These are phyloP conservation scores for Ilyonectria destructans DNA, from an alignment of 2,329 filamentous ascomycete species.

Conservation along the genomic window DNA sequence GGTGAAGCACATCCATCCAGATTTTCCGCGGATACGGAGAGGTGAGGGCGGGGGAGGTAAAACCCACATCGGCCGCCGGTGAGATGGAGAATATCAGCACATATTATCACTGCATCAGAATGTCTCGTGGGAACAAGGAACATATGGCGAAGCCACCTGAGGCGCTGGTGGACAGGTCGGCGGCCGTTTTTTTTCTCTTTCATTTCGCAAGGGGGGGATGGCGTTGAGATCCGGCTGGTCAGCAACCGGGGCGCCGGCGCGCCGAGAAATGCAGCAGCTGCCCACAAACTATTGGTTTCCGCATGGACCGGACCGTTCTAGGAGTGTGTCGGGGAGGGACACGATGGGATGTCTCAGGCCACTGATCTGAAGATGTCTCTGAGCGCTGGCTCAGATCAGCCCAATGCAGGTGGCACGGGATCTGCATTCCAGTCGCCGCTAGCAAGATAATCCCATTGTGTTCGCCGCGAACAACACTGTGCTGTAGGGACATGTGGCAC, in stretches of 20 bases:
- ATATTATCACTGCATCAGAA: not conserved
- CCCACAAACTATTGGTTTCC: slow-evolving; percentile 27
- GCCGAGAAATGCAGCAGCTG: slow-evolving; percentile 25
- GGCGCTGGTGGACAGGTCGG: slow-evolving; percentile 35
- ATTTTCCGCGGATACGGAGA: slow-evolving; percentile 28
- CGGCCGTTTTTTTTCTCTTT: slow-evolving; percentile 15
- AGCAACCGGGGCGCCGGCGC: slow-evolving; percentile 15
- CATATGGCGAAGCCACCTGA: slow-evolving; percentile 37
- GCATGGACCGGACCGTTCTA: slow-evolving; percentile 19
- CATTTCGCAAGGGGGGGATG: slow-evolving; percentile 38
- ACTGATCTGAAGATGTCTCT: slow-evolving; percentile 32
- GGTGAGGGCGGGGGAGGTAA: slow-evolving; percentile 22
- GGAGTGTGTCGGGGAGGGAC: slow-evolving; percentile 12
- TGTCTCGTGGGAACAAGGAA: slow-evolving; percentile 33
- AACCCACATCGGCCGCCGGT: not conserved
- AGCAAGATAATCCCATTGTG: slow-evolving; percentile 23
- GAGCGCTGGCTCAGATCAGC: slow-evolving; percentile 22
- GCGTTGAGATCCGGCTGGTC: slow-evolving; percentile 32
- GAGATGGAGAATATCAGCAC: slow-evolving; percentile 16
- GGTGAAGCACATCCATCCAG: slow-evolving; percentile 40
- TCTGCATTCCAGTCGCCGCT: slow-evolving; percentile 22
- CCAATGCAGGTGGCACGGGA: slow-evolving; percentile 22
- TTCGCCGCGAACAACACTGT: slow-evolving; percentile 12
- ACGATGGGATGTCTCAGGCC: slow-evolving; percentile 32
- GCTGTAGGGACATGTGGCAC: slow-evolving; percentile 35